Evolutionary conservation across 345 rosid species (phyloP).

Genomic region (Euphorbia peplus): DNA sequence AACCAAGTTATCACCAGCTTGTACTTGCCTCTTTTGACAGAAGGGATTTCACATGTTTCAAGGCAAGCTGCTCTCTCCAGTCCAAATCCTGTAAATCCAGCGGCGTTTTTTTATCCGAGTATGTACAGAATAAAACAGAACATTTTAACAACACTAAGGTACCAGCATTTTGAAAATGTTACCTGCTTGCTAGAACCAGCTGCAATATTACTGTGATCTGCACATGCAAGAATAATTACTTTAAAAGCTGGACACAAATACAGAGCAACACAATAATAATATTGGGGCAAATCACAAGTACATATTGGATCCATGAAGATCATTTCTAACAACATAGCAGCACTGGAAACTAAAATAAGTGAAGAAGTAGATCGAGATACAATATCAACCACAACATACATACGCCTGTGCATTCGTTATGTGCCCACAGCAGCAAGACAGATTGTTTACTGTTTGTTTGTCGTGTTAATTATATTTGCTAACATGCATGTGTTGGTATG

Average conservation of each 20-base stretch:
- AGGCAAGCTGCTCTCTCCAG: conserved; percentile 84
- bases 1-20: conserved; percentile 9
- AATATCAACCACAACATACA: background rate
- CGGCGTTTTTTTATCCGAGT: conserved; percentile 11
- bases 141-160: background rate
- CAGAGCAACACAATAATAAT: background rate
- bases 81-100: conserved; percentile 54
- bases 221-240: conserved; percentile 25
- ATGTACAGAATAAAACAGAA: conserved; percentile 8
- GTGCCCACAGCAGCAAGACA: background rate
- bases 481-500: background rate
- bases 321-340: no score
- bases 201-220: conserved; percentile 46
- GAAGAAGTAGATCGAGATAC: background rate
- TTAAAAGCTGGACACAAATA: background rate
- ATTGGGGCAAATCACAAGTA: background rate
- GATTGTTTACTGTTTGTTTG: background rate
- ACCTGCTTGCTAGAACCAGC: conserved; percentile 52
- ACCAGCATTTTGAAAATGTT: conserved; percentile 8
- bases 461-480: background rate
- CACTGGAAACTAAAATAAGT: background rate
- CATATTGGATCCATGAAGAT: background rate
- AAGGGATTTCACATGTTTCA: conserved; percentile 59
- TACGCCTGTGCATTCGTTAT: background rate
- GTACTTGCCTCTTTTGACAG: conserved; percentile 76